A percentile compares a stretch with the other conserved stretches of the same genome.
phyloP scores from a whole-genome alignment of 23 red algal species.

The Agarophyton chilense region DNA sequence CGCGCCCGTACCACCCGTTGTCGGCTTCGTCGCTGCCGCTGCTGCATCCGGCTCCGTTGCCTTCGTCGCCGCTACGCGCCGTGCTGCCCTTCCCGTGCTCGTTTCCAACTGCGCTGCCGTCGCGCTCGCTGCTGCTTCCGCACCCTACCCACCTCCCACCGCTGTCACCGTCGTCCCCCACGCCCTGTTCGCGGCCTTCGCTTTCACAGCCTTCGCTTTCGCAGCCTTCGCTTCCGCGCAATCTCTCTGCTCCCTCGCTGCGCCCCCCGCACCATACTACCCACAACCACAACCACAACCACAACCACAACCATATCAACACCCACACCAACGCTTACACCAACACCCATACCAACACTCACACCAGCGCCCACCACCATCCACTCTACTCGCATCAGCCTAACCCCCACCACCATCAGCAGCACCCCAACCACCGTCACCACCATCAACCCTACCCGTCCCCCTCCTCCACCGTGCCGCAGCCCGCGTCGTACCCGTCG shows the following conservation, averaged over 20 bases:
- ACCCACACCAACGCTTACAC: neutral
- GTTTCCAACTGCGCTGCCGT: neutral
- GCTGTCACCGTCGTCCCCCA: neutral
- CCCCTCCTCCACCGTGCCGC: neutral
- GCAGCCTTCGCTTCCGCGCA: slow-evolving; percentile 26
- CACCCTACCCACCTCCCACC: neutral
- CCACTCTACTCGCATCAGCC: too few species aligned
- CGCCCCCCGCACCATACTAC: neutral
- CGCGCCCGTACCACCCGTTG: neutral
- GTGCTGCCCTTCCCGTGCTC: neutral
- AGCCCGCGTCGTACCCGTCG: neutral
- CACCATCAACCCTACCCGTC: too few species aligned
- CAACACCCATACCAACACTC: neutral
- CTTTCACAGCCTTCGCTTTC: slow-evolving; percentile 1
- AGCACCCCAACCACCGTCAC: too few species aligned
- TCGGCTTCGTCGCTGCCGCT: slow-evolving; percentile 9
- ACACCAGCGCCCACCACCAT: neutral
- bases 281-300: neutral
- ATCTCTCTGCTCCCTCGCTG: slow-evolving; percentile 34
- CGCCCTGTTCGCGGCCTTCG: neutral
- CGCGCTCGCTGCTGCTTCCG: neutral
- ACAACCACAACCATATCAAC: neutral
- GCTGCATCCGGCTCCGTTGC: slow-evolving; percentile 1
- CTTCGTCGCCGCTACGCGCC: neutral
- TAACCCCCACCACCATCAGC: too few species aligned